Evolutionary conservation across 805 yeast species (phyloP).

Genomic region (Metschnikowia lachancei): DNA sequence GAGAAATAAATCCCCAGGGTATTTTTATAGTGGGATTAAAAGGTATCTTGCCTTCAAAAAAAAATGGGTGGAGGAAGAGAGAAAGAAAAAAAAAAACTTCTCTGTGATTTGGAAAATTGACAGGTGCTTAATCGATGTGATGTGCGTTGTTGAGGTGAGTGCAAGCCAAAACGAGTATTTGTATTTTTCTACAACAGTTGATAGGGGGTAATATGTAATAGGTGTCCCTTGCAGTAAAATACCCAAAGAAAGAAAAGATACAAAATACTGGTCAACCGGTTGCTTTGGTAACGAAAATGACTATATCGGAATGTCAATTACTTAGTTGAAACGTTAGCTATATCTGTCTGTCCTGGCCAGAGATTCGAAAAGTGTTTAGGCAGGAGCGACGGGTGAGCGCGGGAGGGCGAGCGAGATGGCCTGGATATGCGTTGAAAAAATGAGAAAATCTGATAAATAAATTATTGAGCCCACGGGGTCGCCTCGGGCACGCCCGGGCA

Average conservation of each 20-base stretch:
- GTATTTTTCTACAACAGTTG: no score
- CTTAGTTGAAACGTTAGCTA: neutral
- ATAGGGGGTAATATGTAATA: no score
- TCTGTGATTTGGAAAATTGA: no score
- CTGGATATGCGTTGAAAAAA: neutral
- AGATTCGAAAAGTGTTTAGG: neutral
- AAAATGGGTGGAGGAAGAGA: neutral
- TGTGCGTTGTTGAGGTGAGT: no score
- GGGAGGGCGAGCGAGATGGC: conserved; percentile 1
- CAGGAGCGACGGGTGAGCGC: neutral
- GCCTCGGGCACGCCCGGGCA: neutral
- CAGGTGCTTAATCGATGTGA: no score
- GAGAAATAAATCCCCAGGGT: neutral
- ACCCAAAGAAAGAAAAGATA: no score
- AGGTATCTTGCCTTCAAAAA: neutral
- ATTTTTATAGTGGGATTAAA: neutral
- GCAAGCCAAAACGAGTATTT: no score
- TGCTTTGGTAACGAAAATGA: neutral
- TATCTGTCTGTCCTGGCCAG: neutral
- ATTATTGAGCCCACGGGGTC: neutral
- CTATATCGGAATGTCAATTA: no score
- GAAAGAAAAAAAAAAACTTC: no score
- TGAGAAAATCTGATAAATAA: neutral
- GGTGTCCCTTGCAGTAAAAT: no score
- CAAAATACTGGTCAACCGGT: no score